Conservation (phyloP, 176 grass and related monocot species). For the Sorghum bicolor region DNA sequence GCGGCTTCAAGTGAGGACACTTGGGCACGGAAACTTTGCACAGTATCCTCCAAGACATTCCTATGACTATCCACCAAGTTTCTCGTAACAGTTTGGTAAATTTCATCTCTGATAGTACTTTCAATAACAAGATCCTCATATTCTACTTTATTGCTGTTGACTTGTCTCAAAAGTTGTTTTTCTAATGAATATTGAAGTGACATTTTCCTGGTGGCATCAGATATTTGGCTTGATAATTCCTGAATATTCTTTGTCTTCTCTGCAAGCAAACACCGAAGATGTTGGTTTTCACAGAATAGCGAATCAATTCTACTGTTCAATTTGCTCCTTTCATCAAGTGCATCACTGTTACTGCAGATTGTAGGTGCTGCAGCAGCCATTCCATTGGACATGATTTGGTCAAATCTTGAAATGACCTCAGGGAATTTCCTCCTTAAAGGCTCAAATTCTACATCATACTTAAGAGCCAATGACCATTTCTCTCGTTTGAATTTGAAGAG, state of each 20-base stretch:
- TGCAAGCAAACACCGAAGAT: slow-evolving; percentile 55
- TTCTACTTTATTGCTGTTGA: slow-evolving; percentile 44
- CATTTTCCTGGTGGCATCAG: slow-evolving; percentile 52
- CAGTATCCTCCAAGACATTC: slow-evolving; percentile 36
- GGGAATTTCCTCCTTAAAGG: slow-evolving; percentile 78
- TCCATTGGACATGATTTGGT: slow-evolving; percentile 55
- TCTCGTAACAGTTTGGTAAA: slow-evolving; percentile 53
- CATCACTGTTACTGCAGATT: slow-evolving; percentile 27
- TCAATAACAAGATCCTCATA: slow-evolving; percentile 61
- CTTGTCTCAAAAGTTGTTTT: slow-evolving; percentile 47
- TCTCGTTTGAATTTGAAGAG: slow-evolving; percentile 90
- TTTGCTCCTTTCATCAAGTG: slow-evolving; percentile 53
- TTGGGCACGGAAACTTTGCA: slow-evolving; percentile 42
- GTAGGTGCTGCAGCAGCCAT: slow-evolving; percentile 22
- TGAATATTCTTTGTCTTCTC: slow-evolving; percentile 72
- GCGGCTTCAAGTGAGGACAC: slow-evolving; percentile 47
- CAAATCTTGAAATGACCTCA: slow-evolving; percentile 75
- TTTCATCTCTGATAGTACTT: slow-evolving; percentile 71
- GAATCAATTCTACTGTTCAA: slow-evolving; percentile 68
- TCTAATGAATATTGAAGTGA: slow-evolving; percentile 45
- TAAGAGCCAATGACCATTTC: slow-evolving; percentile 75
- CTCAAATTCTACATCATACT: slow-evolving; percentile 78
- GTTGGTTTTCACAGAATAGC: slow-evolving; percentile 65
- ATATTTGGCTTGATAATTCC: slow-evolving; percentile 54
- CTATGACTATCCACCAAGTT: slow-evolving; percentile 46